A percentile compares a stretch with the other conserved stretches of the same genome.
These are phyloP conservation scores for Aureobasidium sp. DNA, from an alignment of 2,329 filamentous ascomycete genomes.

Conservation along the genomic window DNA sequence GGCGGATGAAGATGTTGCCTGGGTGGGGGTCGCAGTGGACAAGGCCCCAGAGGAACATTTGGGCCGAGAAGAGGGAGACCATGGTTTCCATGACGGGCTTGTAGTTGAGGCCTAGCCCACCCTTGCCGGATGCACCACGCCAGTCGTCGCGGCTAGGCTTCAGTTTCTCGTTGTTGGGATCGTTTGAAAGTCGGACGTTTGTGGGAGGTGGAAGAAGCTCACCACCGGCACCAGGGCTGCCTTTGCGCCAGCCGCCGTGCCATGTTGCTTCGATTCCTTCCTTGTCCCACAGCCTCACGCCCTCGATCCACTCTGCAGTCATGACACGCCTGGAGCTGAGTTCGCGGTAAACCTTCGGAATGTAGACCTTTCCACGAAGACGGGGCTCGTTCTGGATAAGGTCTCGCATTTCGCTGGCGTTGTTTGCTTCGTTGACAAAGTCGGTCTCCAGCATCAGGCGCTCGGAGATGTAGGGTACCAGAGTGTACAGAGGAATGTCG, in stretches of 20 bases:
- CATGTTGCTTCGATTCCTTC: slow-evolving; percentile 67
- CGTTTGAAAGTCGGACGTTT: slow-evolving; percentile 32
- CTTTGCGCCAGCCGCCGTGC: slow-evolving; percentile 66
- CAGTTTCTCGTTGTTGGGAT: slow-evolving; percentile 49
- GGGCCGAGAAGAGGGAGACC: slow-evolving; percentile 90
- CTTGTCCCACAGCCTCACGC: slow-evolving; percentile 86
- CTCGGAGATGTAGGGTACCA: slow-evolving; percentile 89
- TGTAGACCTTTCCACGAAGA: slow-evolving; percentile 72
- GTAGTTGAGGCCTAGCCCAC: slow-evolving; percentile 73
- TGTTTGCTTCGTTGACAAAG: slow-evolving; percentile 83
- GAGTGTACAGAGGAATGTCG: slow-evolving; percentile 80
- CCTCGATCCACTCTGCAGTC: slow-evolving; percentile 97
- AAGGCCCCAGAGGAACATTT: slow-evolving; percentile 95
- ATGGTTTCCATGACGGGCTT: slow-evolving; percentile 94
- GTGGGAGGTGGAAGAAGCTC: slow-evolving; percentile 47
- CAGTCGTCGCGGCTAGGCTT: slow-evolving; percentile 76
- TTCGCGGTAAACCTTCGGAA: slow-evolving; percentile 76
- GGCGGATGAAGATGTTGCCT: slow-evolving; percentile 91
- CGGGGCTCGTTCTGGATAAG: slow-evolving; percentile 68
- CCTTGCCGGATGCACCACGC: slow-evolving; percentile 61
- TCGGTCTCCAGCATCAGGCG: slow-evolving; percentile 90
- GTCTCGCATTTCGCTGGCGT: slow-evolving; percentile 72
- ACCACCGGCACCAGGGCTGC: slow-evolving; percentile 69
- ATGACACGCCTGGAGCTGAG: slow-evolving; percentile 76
- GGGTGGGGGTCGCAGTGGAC: slow-evolving; percentile 97